These are phyloP conservation scores for Clarireedia monteithiana DNA, from an alignment of 2,329 filamentous ascomycete genomes.

Conservation along the genomic window DNA sequence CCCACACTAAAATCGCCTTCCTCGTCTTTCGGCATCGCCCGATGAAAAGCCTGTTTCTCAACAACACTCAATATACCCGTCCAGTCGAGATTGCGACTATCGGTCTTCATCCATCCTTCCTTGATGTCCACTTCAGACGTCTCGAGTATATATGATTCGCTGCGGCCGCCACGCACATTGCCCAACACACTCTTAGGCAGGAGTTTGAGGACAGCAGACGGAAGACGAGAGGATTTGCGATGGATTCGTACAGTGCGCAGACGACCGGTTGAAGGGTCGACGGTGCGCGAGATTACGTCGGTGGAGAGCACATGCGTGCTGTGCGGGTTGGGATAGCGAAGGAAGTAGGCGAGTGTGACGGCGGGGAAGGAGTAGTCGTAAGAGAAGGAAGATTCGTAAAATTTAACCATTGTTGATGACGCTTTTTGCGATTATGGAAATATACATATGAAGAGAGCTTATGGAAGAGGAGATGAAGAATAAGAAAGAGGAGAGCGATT, in stretches of 20 bases:
- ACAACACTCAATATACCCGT: slow-evolving; percentile 72
- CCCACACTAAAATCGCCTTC: slow-evolving; percentile 18
- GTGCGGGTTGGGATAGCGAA: slow-evolving; percentile 83
- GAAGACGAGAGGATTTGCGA: slow-evolving; percentile 73
- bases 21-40: slow-evolving; percentile 18
- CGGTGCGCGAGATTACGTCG: slow-evolving; percentile 68
- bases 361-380: slow-evolving; percentile 79
- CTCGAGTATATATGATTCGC: slow-evolving; percentile 72
- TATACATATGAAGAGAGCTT: not conserved
- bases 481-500: not conserved
- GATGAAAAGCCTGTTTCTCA: slow-evolving; percentile 63
- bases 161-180: slow-evolving; percentile 50
- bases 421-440: slow-evolving; percentile 6
- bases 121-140: slow-evolving; percentile 71
- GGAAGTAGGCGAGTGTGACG: slow-evolving; percentile 82
- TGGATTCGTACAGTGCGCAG: slow-evolving; percentile 74
- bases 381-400: slow-evolving; percentile 51
- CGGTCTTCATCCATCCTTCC: slow-evolving; percentile 76
- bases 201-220: slow-evolving; percentile 65
- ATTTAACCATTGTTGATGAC: slow-evolving; percentile 30
- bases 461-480: not conserved
- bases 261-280: slow-evolving; percentile 66
- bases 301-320: slow-evolving; percentile 75
- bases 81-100: slow-evolving; percentile 75
- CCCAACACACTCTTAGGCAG: slow-evolving; percentile 54